These are phyloP conservation scores for Globisporangium yorkense DNA, from an alignment of 352 stramenopile species.

Conservation along the genomic window DNA sequence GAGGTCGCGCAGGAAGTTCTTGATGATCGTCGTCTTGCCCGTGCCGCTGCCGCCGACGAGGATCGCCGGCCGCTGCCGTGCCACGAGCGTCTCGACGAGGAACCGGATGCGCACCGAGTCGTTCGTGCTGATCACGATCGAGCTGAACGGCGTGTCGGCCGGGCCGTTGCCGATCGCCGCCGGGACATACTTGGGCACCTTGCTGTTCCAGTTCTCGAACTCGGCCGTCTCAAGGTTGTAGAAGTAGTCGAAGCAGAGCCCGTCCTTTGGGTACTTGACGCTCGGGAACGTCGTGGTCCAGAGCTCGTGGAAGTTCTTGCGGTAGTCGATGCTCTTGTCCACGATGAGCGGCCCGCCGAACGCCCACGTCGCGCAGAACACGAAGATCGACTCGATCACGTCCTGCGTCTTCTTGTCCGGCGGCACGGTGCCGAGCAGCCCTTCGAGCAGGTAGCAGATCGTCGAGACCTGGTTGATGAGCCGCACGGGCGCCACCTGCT, in stretches of 20 bases:
- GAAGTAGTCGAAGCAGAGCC: slow-evolving; percentile 96
- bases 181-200: slow-evolving; percentile 89
- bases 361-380: slow-evolving; percentile 95
- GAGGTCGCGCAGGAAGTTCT: slow-evolving; percentile 90
- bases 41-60: slow-evolving; percentile 94
- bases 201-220: slow-evolving; percentile 92
- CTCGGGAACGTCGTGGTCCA: slow-evolving; percentile 77
- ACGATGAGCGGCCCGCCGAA: slow-evolving; percentile 95
- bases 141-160: slow-evolving; percentile 94
- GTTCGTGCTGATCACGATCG: slow-evolving; percentile 95
- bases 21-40: slow-evolving; percentile 97
- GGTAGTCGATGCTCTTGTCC: slow-evolving; percentile 88
- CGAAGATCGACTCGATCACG: slow-evolving; percentile 94
- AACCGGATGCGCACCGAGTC: slow-evolving; percentile 95
- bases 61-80: slow-evolving; percentile 92
- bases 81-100: slow-evolving; percentile 92
- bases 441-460: slow-evolving; percentile 95
- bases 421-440: slow-evolving; percentile 79
- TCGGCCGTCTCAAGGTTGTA: slow-evolving; percentile 91
- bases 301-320: slow-evolving; percentile 87
- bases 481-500: slow-evolving; percentile 91
- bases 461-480: slow-evolving; percentile 96
- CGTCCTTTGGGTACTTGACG: slow-evolving; percentile 94
- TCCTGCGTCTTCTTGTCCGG: slow-evolving; percentile 90
- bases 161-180: slow-evolving; percentile 90